phyloP scores from a whole-genome alignment of 1,284 basidiomycete genomes.

The Austroboletus novae-zelandiae region DNA sequence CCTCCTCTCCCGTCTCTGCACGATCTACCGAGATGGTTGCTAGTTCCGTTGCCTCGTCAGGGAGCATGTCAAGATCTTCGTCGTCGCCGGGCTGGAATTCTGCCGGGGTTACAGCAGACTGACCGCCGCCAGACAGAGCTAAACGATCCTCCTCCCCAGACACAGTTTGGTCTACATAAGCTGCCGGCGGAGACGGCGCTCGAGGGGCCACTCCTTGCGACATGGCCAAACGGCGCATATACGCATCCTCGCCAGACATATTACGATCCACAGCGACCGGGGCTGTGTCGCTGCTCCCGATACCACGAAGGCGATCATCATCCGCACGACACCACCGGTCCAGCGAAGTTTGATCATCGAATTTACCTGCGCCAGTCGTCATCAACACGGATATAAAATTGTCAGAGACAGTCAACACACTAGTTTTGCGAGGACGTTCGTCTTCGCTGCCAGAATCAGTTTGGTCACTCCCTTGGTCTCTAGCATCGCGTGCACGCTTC shows the following conservation, averaged over 20 bases:
- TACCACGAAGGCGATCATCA: conserved; percentile 41
- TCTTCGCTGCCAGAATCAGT: conserved; percentile 70
- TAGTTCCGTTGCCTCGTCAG: conserved; percentile 8
- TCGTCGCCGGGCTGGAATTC: conserved; percentile 6
- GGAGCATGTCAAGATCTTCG: conserved; percentile 19
- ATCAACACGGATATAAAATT: background rate
- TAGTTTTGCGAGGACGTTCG: conserved; percentile 68
- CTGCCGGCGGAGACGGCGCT: conserved; percentile 22
- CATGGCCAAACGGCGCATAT: conserved; percentile 53
- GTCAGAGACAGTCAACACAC: conserved; percentile 35
- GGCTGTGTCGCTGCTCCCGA: conserved; percentile 28
- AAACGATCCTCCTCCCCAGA: conserved; percentile 67
- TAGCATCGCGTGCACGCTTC: conserved; percentile 57
- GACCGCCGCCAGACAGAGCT: conserved; percentile 43
- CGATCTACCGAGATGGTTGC: conserved; percentile 24
- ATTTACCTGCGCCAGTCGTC: conserved; percentile 45
- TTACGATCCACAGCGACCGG: conserved; percentile 29
- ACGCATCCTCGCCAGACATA: conserved; percentile 59
- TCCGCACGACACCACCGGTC: conserved; percentile 56
- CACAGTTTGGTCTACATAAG: conserved; percentile 36
- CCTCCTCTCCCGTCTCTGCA: conserved; percentile 65
- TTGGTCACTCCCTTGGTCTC: conserved; percentile 54
- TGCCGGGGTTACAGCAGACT: conserved; percentile 11
- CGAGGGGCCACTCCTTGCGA: conserved; percentile 33
- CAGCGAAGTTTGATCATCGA: conserved; percentile 41